A percentile compares a stretch with the other conserved stretches of the same genome.
These are phyloP conservation scores for Helicocarpus griseus DNA, from an alignment of 2,329 filamentous ascomycete genomes.

Conservation along the genomic window DNA sequence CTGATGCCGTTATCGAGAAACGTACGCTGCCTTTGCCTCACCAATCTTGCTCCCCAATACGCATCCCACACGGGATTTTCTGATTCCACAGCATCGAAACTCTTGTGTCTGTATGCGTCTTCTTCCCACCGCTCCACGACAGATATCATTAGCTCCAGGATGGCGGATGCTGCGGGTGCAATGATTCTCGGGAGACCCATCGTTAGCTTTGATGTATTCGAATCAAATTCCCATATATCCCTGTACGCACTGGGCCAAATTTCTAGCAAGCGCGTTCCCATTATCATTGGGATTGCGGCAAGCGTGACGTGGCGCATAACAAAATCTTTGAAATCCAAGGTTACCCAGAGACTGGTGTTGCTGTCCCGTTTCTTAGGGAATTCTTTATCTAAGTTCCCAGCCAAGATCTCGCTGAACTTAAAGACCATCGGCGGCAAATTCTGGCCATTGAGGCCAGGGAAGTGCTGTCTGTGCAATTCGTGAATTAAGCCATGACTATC, in stretches of 20 bases:
- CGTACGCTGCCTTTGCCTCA: constrained; percentile 2
- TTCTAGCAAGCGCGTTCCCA: constrained; percentile 13
- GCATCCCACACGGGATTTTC: constrained; percentile 22
- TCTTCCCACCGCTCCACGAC: constrained; percentile 12
- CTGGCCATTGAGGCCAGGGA: constrained; percentile 7
- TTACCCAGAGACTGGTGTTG: constrained; percentile 10
- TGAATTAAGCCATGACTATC: constrained; percentile 10
- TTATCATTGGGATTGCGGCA: constrained; percentile 14
- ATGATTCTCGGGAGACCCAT: constrained; percentile 12
- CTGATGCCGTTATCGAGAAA: constrained; percentile 7
- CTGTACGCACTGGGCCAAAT: constrained; percentile 14
- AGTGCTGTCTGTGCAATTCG: constrained; percentile 10
- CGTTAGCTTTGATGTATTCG: constrained; percentile 9
- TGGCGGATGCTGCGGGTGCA: constrained; percentile 10
- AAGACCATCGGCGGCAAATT: constrained; percentile 8
- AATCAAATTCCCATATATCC: constrained; percentile 16
- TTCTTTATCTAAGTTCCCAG: constrained; percentile 10
- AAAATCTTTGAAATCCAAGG: constrained; percentile 13
- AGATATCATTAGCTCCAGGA: constrained; percentile 8
- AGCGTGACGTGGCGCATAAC: constrained; percentile 12
- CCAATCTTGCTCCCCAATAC: constrained; percentile 9
- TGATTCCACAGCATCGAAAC: constrained; percentile 21
- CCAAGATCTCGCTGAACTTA: constrained; percentile 12
- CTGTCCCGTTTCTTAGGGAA: constrained; percentile 9
- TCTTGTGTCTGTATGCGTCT: constrained; percentile 4